These are phyloP conservation scores for Lithohypha guttulata DNA, from an alignment of 2,329 filamentous ascomycete genomes.

Conservation along the genomic window DNA sequence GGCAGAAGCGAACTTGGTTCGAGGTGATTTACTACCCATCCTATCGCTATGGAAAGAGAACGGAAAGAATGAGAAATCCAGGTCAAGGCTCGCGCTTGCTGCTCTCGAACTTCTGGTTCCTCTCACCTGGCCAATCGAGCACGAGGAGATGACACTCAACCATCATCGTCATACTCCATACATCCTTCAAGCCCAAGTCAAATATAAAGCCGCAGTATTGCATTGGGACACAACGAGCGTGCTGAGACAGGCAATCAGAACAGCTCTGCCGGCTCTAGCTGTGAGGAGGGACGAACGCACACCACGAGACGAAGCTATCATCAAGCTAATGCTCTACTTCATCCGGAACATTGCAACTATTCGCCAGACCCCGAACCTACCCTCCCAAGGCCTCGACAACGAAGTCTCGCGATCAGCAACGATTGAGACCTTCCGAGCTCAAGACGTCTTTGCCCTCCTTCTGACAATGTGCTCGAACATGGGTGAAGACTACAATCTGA, in stretches of 20 bases:
- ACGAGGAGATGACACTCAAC: constrained; percentile 79
- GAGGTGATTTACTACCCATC: constrained; percentile 81
- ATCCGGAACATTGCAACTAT: constrained; percentile 84
- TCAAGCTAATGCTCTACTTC: constrained; percentile 81
- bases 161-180: constrained; percentile 87
- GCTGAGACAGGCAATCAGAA: constrained; percentile 67
- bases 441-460: constrained; percentile 79
- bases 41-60: constrained; percentile 70
- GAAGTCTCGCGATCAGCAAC: constrained; percentile 80
- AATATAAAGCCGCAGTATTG: constrained; percentile 80
- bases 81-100: constrained; percentile 67
- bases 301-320: constrained; percentile 76
- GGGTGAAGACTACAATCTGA: constrained; percentile 80
- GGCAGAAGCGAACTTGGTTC: constrained; percentile 82
- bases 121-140: constrained; percentile 86
- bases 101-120: constrained; percentile 86
- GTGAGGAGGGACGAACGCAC: constrained; percentile 63
- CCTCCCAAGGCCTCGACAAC: constrained; percentile 76
- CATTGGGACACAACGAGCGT: constrained; percentile 70
- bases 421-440: constrained; percentile 78
- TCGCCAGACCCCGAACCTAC: constrained; percentile 57
- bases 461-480: constrained; percentile 85
- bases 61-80: constrained; percentile 60
- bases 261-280: constrained; percentile 78
- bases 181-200: constrained; percentile 73